These are phyloP conservation scores for Besnoitia besnoiti DNA, from an alignment of 169 alveolate genomes.

Conservation along the genomic window DNA sequence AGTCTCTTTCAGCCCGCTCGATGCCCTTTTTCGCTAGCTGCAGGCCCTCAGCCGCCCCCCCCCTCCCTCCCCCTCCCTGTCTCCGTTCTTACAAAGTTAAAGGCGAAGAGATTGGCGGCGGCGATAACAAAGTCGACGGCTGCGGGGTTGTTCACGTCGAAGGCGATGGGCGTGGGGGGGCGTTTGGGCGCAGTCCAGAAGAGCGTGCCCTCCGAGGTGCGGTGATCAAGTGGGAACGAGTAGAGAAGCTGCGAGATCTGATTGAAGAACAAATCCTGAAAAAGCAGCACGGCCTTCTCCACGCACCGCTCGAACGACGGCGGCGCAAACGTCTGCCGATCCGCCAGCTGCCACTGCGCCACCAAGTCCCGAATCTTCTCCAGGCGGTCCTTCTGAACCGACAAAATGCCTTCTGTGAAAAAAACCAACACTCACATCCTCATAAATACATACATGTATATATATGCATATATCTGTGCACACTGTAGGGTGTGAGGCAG, in stretches of 20 bases:
- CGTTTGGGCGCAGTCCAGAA: conserved; percentile 99
- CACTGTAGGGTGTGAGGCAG: neutral
- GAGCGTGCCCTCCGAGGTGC: conserved; percentile 92
- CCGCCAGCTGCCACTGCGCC: neutral
- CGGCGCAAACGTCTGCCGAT: neutral
- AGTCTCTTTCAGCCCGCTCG: neutral
- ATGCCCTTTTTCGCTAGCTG: neutral
- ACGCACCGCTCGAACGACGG: conserved; percentile 42
- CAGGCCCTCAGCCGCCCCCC: too few species aligned
- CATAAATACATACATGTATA: neutral
- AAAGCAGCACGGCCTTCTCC: conserved; percentile 66
- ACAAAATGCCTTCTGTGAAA: conserved; percentile 45
- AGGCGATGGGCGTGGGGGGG: conserved; percentile 93
- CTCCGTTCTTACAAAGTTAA: conserved; percentile 56
- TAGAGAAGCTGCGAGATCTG: conserved; percentile 92
- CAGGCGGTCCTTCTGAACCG: conserved; percentile 45
- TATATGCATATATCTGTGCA: too few species aligned
- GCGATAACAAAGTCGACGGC: conserved; percentile 89
- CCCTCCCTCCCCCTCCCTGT: neutral
- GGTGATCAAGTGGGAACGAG: conserved; percentile 96
- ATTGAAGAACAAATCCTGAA: conserved; percentile 88
- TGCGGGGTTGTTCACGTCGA: conserved; percentile 85
- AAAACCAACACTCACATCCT: neutral
- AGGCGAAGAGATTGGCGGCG: conserved; percentile 92
- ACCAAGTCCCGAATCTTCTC: conserved; percentile 17